Evolutionary conservation across 345 rosid species (phyloP).

Genomic region (Alliaria petiolata): DNA sequence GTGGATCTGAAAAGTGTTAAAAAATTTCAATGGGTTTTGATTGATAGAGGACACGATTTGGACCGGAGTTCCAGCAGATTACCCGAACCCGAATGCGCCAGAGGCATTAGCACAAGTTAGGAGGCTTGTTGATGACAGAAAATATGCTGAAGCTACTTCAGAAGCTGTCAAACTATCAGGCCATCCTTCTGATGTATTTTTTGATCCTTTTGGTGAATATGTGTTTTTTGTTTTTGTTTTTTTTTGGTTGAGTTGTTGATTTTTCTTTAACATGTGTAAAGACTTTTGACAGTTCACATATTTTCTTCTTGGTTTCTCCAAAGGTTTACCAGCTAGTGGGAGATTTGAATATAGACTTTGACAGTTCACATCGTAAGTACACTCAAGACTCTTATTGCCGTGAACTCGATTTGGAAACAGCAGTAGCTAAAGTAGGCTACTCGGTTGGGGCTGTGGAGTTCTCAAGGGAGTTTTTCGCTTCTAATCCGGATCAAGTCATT

Average conservation of each 20-base stretch:
- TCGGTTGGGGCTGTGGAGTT: conserved; percentile 54
- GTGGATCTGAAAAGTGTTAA: neutral
- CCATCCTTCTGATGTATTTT: conserved; percentile 64
- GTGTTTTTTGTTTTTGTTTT: neutral
- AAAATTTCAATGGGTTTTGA: neutral
- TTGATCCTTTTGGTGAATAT: neutral
- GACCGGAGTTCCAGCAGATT: conserved; percentile 80
- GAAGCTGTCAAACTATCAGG: conserved; percentile 60
- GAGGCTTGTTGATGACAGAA: conserved; percentile 56
- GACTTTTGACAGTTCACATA: too few species aligned
- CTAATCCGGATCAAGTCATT: conserved; percentile 66
- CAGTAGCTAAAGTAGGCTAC: conserved; percentile 66
- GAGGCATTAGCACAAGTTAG: conserved; percentile 64
- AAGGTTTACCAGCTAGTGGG: conserved; percentile 88
- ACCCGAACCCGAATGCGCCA: conserved; percentile 58
- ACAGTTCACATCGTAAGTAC: conserved; percentile 62
- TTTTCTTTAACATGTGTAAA: neutral
- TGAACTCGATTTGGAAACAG: conserved; percentile 86
- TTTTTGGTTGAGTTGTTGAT: too few species aligned
- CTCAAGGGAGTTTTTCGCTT: conserved; percentile 70
- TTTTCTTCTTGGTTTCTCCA: conserved; percentile 17
- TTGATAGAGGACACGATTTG: conserved; percentile 78
- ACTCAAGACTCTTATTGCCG: conserved; percentile 61
- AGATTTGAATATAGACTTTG: conserved; percentile 75
- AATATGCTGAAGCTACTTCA: conserved; percentile 65